These are phyloP conservation scores for Penicillium subrubescens DNA, from an alignment of 495 filamentous ascomycete genomes.

Conservation along the genomic window DNA sequence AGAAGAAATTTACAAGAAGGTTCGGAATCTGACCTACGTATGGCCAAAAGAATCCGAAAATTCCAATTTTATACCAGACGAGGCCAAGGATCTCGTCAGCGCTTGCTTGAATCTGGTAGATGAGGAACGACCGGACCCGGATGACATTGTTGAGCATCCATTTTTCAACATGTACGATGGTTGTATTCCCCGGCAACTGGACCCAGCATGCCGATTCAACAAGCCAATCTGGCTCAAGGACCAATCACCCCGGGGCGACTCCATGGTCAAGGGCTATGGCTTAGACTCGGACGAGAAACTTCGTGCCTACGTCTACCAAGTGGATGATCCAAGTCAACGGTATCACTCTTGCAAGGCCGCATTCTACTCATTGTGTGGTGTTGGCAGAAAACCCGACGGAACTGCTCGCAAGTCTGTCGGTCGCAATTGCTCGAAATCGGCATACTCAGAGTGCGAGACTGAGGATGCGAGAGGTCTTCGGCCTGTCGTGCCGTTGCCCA, in stretches of 20 bases:
- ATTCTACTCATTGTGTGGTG: slow-evolving; percentile 54
- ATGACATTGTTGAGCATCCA: slow-evolving; percentile 77
- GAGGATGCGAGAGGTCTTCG: slow-evolving; percentile 72
- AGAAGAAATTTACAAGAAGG: slow-evolving; percentile 82
- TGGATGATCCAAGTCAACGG: slow-evolving; percentile 40
- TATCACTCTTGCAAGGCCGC: slow-evolving; percentile 48
- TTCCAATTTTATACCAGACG: slow-evolving; percentile 51
- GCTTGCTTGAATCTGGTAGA: slow-evolving; percentile 73
- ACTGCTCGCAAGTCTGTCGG: slow-evolving; percentile 44
- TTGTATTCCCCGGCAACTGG: slow-evolving; percentile 51
- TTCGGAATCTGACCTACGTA: slow-evolving; percentile 69
- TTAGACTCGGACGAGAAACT: slow-evolving; percentile 49
- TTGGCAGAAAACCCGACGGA: slow-evolving; percentile 51
- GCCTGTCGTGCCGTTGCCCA: slow-evolving; percentile 67
- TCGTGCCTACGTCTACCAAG: slow-evolving; percentile 41
- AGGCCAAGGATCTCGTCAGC: slow-evolving; percentile 78
- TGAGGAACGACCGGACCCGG: slow-evolving; percentile 71
- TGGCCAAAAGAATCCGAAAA: slow-evolving; percentile 65
- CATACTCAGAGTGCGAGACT: slow-evolving; percentile 67
- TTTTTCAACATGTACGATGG: slow-evolving; percentile 72
- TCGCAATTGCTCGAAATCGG: slow-evolving; percentile 53
- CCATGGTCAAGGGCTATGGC: slow-evolving; percentile 47
- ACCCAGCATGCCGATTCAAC: slow-evolving; percentile 42
- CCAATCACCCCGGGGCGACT: slow-evolving; percentile 49
- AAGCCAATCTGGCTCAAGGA: slow-evolving; percentile 50